phyloP scores from a whole-genome alignment of 768 basidiomycete species.

The Pleurotus cornucopiae region DNA sequence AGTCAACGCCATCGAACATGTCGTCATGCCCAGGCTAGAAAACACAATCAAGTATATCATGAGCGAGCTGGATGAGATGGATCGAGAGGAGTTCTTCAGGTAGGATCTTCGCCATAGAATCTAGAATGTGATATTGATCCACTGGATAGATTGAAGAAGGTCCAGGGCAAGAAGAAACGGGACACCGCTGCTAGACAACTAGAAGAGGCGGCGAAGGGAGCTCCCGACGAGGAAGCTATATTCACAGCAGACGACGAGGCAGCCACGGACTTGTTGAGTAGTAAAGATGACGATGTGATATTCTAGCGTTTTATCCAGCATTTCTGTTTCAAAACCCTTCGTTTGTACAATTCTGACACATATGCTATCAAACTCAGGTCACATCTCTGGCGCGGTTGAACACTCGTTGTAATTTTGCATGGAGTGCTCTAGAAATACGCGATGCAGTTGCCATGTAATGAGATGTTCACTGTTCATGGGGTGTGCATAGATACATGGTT shows the following conservation, averaged over 20 bases:
- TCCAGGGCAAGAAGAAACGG: conserved; percentile 95
- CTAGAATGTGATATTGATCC: background rate
- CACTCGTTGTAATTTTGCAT: background rate
- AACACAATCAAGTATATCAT: conserved; percentile 98
- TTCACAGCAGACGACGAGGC: conserved; percentile 28
- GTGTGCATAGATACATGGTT: conserved; percentile 63
- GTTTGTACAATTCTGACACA: no score
- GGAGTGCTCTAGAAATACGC: background rate
- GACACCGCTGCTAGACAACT: conserved; percentile 45
- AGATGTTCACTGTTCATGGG: conserved; percentile 15
- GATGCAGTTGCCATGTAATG: background rate
- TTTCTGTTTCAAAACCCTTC: no score
- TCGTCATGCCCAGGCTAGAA: conserved; percentile 91
- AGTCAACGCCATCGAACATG: conserved; percentile 97
- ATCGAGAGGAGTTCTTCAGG: conserved; percentile 94
- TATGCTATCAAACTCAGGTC: no score
- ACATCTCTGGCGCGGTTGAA: no score
- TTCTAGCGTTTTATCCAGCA: conserved; percentile 46
- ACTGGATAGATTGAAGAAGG: conserved; percentile 80
- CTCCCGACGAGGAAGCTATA: background rate
- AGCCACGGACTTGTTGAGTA: conserved; percentile 58
- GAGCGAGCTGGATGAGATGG: conserved; percentile 98
- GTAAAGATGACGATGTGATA: conserved; percentile 91
- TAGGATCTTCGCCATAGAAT: conserved; percentile 20
- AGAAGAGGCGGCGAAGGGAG: conserved; percentile 13